Conservation (phyloP, 164 flowering plant species). For the Platanus orientalis region DNA sequence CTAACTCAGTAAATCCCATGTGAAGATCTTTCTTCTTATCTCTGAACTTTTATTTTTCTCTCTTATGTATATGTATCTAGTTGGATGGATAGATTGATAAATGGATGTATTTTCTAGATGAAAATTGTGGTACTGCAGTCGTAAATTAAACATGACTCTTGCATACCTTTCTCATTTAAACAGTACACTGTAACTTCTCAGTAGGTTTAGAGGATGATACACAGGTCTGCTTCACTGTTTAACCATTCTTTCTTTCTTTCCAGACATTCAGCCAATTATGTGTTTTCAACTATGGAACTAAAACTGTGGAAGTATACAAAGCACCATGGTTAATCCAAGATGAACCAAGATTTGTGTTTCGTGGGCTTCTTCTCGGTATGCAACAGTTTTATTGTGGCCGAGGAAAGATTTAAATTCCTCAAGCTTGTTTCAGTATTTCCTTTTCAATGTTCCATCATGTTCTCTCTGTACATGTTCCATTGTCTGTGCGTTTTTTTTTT, state of each 20-base stretch:
- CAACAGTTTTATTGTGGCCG: neutral
- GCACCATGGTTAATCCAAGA: constrained; percentile 91
- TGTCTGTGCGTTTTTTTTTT: constrained; percentile 16
- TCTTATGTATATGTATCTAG: too few species aligned
- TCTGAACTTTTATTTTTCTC: too few species aligned
- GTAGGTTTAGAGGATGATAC: neutral
- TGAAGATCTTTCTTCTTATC: too few species aligned
- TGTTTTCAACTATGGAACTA: constrained; percentile 68
- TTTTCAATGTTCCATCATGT: neutral
- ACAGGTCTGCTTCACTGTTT: neutral
- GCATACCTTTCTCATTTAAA: neutral
- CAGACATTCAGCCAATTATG: constrained; percentile 98
- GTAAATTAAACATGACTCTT: neutral
- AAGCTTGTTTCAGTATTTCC: neutral
- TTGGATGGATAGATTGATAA: neutral
- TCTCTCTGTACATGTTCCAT: too few species aligned
- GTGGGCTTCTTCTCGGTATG: constrained; percentile 89
- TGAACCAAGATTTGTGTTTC: constrained; percentile 81
- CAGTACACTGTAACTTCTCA: neutral
- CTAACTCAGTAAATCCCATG: too few species aligned
- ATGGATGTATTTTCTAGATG: too few species aligned
- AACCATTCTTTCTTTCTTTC: constrained; percentile 5
- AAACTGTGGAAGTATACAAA: constrained; percentile 58
- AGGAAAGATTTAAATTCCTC: neutral
- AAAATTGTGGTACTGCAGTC: neutral